Conservation (phyloP, 305 asterid genomes). For the Fraxinus nigra region DNA sequence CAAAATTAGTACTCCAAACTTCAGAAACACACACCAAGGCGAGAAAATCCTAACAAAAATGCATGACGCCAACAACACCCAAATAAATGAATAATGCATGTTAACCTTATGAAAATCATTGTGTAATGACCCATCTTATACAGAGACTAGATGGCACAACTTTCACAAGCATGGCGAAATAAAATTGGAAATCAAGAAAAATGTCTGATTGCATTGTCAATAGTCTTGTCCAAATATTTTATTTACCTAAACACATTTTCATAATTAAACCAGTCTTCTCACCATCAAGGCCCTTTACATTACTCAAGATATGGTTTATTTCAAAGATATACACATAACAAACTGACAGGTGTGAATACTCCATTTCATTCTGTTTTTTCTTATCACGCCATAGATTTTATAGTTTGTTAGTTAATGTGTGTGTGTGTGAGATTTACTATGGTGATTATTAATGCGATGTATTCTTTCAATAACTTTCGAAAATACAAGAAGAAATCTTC, state of each 20-base stretch:
- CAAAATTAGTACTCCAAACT: not conserved
- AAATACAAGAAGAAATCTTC: not conserved
- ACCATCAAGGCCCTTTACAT: not conserved
- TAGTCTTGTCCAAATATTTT: not conserved
- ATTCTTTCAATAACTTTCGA: not conserved
- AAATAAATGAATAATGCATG: not conserved
- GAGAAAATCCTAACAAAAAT: not conserved
- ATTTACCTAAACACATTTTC: not conserved
- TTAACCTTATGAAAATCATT: not conserved
- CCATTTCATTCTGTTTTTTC: not conserved
- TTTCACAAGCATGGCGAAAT: not conserved
- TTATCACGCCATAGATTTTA: not conserved
- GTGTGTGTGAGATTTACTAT: not conserved
- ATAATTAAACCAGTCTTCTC: not conserved
- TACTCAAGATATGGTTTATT: not conserved
- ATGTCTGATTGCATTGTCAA: not conserved
- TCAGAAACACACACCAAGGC: not conserved
- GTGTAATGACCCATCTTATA: not conserved
- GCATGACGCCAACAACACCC: not conserved
- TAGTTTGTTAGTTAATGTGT: not conserved
- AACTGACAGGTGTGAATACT: not conserved
- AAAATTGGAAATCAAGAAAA: not conserved
- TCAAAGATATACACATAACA: not conserved
- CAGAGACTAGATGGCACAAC: constrained; percentile 14
- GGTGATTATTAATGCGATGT: not conserved